phyloP scores from a whole-genome alignment of 352 stramenopile species.

The Globisporangium yorkense region DNA sequence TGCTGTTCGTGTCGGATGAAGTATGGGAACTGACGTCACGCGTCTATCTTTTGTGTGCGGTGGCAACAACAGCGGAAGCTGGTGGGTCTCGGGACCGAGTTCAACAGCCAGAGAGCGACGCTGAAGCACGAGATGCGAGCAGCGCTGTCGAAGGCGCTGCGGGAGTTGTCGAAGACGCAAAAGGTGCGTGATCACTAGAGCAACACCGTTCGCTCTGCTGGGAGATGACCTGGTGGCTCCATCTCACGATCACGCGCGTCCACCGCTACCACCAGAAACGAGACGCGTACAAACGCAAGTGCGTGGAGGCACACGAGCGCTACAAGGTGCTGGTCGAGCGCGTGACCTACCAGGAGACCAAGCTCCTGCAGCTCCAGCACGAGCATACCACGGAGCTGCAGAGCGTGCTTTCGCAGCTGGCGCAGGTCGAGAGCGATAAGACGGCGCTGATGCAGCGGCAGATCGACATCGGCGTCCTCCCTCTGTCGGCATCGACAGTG shows the following conservation, averaged over 20 bases:
- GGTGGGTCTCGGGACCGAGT: slow-evolving; percentile 32
- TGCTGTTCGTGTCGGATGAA: not conserved
- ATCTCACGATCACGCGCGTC: not conserved
- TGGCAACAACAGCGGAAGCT: slow-evolving; percentile 31
- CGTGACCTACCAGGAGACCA: slow-evolving; percentile 30
- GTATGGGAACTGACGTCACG: not conserved
- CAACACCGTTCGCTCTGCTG: not conserved
- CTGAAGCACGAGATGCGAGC: slow-evolving; percentile 51
- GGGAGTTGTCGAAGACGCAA: slow-evolving; percentile 55
- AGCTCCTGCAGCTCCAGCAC: slow-evolving; percentile 49
- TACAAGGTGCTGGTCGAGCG: slow-evolving; percentile 54
- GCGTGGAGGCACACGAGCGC: slow-evolving; percentile 68
- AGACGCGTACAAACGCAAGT: slow-evolving; percentile 80
- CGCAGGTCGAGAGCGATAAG: slow-evolving; percentile 61
- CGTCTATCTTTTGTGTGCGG: not conserved
- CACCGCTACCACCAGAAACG: slow-evolving; percentile 36
- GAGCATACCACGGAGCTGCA: slow-evolving; percentile 55
- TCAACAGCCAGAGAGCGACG: slow-evolving; percentile 21
- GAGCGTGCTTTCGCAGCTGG: slow-evolving; percentile 58
- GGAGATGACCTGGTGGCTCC: not conserved
- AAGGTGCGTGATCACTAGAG: slow-evolving; percentile 26
- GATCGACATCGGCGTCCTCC: slow-evolving; percentile 26
- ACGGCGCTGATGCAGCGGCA: slow-evolving; percentile 55
- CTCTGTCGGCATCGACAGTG: not conserved
- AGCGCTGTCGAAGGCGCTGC: slow-evolving; percentile 50